phyloP scores from a whole-genome alignment of 306 rosid species.

The Benincasa hispida region DNA sequence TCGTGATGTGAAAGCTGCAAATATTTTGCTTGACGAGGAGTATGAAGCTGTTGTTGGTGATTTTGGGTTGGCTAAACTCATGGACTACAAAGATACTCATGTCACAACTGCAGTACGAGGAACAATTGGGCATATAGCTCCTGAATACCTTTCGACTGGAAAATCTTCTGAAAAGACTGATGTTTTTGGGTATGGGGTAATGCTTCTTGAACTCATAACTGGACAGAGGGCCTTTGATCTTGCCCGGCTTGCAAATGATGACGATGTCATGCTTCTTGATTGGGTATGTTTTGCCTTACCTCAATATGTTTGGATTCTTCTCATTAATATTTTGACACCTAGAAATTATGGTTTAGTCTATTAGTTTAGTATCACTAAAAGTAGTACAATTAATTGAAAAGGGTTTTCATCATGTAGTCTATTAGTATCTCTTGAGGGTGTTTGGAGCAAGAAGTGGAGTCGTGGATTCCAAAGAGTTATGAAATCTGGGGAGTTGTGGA shows the following conservation, averaged over 20 bases:
- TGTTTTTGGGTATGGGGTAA: slow-evolving; percentile 95
- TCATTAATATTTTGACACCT: neutral
- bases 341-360: neutral
- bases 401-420: neutral
- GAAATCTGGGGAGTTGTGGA: too few species aligned
- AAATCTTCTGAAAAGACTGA: slow-evolving; percentile 90
- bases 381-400: neutral
- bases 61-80: slow-evolving; percentile 84
- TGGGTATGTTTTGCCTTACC: slow-evolving; percentile 47
- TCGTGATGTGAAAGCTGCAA: slow-evolving; percentile 93
- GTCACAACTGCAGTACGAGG: slow-evolving; percentile 92
- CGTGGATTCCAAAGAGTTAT: too few species aligned
- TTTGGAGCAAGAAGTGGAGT: too few species aligned
- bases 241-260: slow-evolving; percentile 86
- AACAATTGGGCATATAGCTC: slow-evolving; percentile 90
- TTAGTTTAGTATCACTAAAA: neutral
- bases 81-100: slow-evolving; percentile 91
- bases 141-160: slow-evolving; percentile 91
- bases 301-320: neutral
- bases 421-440: neutral
- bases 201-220: slow-evolving; percentile 93
- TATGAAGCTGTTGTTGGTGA: slow-evolving; percentile 94
- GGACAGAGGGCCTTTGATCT: slow-evolving; percentile 95
- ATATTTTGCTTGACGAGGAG: slow-evolving; percentile 83
- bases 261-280: slow-evolving; percentile 83